Percentiles rank a stretch among this genome's conserved stretches.
Evolutionary conservation across 1,284 basidiomycete genomes (phyloP).

Genomic region (Melampsora americana): DNA sequence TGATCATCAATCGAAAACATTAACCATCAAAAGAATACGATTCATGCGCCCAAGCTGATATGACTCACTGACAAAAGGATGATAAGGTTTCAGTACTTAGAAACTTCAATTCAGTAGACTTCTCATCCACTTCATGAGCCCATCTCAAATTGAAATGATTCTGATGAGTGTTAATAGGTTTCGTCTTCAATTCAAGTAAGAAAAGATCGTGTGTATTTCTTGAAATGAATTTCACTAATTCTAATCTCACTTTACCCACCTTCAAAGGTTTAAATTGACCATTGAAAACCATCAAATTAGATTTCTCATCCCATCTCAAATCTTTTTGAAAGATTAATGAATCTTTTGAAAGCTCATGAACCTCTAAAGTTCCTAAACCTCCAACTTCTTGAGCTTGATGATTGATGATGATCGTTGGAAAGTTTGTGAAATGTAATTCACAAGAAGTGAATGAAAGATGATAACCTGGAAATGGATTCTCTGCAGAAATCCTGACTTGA

Average conservation of each 20-base stretch:
- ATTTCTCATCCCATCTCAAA: background rate
- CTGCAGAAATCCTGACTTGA: constrained; percentile 9
- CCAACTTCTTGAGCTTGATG: constrained; percentile 2
- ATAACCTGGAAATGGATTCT: constrained; percentile 18
- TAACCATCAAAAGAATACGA: background rate
- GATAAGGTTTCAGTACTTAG: constrained; percentile 21
- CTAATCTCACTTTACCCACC: constrained; percentile 22
- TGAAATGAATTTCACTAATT: constrained; percentile 21
- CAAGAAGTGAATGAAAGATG: constrained; percentile 19
- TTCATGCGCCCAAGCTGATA: background rate
- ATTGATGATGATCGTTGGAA: constrained; percentile 14
- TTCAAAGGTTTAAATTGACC: constrained; percentile 19
- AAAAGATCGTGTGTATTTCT: background rate
- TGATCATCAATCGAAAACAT: background rate
- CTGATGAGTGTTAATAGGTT: background rate
- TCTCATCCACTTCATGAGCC: constrained; percentile 16
- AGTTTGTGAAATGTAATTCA: constrained; percentile 22
- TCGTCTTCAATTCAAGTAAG: background rate
- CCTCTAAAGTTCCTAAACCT: background rate
- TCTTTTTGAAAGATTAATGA: constrained; percentile 6
- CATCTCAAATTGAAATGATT: constrained; percentile 7
- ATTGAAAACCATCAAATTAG: constrained; percentile 15
- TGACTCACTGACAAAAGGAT: constrained; percentile 28
- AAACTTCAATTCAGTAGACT: background rate
- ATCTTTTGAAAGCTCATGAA: constrained; percentile 13